Evolutionary conservation across 441 rosid species (phyloP).

Genomic region (Populus hybrid): DNA sequence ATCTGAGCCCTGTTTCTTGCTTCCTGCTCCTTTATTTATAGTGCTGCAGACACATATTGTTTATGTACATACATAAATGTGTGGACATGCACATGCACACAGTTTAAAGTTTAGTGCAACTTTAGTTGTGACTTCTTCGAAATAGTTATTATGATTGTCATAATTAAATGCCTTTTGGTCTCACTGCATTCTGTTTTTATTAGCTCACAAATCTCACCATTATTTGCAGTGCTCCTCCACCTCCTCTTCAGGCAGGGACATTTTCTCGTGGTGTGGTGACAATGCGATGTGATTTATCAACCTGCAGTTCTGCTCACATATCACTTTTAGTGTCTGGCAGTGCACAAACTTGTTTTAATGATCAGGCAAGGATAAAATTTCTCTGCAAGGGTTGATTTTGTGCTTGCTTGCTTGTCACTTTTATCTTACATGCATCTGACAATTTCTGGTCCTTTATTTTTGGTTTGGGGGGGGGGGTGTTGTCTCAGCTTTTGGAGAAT

Average conservation of each 20-base stretch:
- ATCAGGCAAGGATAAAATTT: conserved; percentile 63
- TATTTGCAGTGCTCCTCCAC: conserved; percentile 90
- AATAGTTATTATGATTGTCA: neutral
- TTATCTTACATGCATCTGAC: conserved; percentile 10
- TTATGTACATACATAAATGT: neutral
- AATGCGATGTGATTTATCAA: conserved; percentile 94
- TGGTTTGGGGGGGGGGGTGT: conserved; percentile 1
- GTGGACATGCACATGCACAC: neutral
- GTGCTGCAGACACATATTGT: neutral
- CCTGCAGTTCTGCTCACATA: conserved; percentile 82
- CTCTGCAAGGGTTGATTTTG: neutral
- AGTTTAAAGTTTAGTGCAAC: neutral
- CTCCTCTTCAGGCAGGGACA: conserved; percentile 98
- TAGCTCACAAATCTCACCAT: neutral
- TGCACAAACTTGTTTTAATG: conserved; percentile 97
- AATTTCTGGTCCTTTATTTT: conserved; percentile 12
- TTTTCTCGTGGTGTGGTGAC: conserved; percentile 98
- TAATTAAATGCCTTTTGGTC: too few relatives aligned
- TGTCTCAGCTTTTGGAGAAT: conserved; percentile 79
- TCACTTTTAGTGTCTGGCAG: conserved; percentile 97
- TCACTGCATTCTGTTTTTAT: neutral
- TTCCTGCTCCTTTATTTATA: conserved; percentile 11
- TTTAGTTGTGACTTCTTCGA: neutral
- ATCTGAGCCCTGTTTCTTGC: conserved; percentile 8
- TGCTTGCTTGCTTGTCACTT: conserved; percentile 14